A percentile compares a stretch with the other conserved stretches of the same genome.
phyloP scores from a whole-genome alignment of 2,329 filamentous ascomycete species.

The Leptographium radiaticola region DNA sequence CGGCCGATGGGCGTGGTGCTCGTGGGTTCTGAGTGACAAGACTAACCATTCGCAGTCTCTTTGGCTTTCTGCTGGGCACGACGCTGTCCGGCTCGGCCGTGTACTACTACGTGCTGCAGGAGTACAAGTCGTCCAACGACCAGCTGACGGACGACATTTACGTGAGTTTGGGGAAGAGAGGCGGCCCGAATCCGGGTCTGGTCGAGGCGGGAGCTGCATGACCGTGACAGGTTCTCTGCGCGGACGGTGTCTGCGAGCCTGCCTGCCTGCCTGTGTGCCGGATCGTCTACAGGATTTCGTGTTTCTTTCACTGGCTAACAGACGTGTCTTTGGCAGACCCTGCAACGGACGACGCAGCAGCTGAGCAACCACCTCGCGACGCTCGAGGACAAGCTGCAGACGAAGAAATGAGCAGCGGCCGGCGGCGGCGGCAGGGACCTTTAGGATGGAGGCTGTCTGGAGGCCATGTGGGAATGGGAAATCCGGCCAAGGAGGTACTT shows the following conservation, averaged over 20 bases:
- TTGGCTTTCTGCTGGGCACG: conserved; percentile 82
- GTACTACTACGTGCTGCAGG: conserved; percentile 86
- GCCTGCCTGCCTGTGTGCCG: too few relatives aligned
- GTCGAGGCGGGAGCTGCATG: too few relatives aligned
- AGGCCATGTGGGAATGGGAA: too few relatives aligned
- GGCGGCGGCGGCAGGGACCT: neutral
- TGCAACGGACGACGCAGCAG: conserved; percentile 77
- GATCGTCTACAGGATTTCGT: neutral
- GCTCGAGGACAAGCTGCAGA: conserved; percentile 67
- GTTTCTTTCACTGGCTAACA: neutral
- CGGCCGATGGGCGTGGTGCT: too few relatives aligned
- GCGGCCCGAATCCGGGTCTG: too few relatives aligned
- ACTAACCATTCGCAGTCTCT: conserved; percentile 46
- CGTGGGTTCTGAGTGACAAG: too few relatives aligned
- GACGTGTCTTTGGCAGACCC: conserved; percentile 40
- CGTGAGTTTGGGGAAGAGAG: too few relatives aligned
- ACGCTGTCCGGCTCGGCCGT: conserved; percentile 66
- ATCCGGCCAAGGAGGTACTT: too few relatives aligned
- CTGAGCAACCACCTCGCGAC: conserved; percentile 72
- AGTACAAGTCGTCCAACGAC: conserved; percentile 90
- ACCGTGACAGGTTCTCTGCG: too few relatives aligned
- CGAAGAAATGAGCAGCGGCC: conserved; percentile 49
- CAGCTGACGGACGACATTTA: conserved; percentile 91
- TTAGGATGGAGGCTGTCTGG: neutral
- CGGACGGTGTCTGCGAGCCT: too few relatives aligned